phyloP scores from a whole-genome alignment of 306 rosid species.

The Quercus mongolica region DNA sequence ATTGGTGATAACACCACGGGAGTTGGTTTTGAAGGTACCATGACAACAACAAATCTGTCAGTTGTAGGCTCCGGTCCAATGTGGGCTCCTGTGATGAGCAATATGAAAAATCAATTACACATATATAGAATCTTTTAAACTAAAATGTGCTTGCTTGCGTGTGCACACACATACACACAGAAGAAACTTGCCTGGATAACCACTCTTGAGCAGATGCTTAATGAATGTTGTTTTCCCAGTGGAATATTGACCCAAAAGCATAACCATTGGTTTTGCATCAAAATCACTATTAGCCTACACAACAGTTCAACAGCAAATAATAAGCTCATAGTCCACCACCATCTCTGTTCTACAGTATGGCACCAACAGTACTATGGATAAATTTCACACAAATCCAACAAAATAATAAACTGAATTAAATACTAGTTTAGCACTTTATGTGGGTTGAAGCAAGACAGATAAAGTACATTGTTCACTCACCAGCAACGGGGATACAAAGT shows the following conservation, averaged over 20 bases:
- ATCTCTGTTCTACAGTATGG: not conserved
- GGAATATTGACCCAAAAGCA: slow-evolving; percentile 97
- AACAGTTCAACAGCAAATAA: not conserved
- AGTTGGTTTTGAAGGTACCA: slow-evolving; percentile 51
- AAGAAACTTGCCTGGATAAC: slow-evolving; percentile 80
- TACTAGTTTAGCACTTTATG: not conserved
- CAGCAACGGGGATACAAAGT: slow-evolving; percentile 77
- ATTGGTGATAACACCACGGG: not conserved
- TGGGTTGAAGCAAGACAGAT: not conserved
- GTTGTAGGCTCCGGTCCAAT: slow-evolving; percentile 99
- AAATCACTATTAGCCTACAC: slow-evolving; percentile 91
- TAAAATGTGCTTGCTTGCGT: not conserved
- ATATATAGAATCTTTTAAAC: not conserved
- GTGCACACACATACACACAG: not conserved
- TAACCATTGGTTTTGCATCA: slow-evolving; percentile 95
- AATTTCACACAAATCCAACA: not conserved
- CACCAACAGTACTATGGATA: not conserved
- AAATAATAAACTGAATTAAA: not conserved
- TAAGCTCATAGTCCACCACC: not conserved
- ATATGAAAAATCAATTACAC: not conserved
- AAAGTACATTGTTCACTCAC: slow-evolving; percentile 37
- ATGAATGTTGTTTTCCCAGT: slow-evolving; percentile 98
- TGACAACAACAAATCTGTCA: slow-evolving; percentile 95
- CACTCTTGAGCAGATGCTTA: slow-evolving; percentile 72
- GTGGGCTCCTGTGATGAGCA: slow-evolving; percentile 72